phyloP scores from a whole-genome alignment of 2,329 filamentous ascomycete species.

The Cladophialophora carrionii region DNA sequence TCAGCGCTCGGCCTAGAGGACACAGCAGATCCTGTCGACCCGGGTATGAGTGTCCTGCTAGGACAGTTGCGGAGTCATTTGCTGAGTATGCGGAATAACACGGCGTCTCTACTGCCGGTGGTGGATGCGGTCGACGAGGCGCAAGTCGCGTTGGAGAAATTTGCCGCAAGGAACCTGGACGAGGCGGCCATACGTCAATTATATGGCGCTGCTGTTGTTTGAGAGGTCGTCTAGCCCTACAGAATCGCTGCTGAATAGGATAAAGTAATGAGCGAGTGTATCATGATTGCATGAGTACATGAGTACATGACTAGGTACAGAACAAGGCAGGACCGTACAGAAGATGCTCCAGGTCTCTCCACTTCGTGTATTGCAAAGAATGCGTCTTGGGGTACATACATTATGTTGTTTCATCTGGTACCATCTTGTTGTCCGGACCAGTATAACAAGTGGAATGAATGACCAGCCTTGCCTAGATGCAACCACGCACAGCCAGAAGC shows the following conservation, averaged over 20 bases:
- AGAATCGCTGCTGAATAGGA: no score
- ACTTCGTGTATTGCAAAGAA: no score
- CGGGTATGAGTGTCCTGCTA: slow-evolving; percentile 44
- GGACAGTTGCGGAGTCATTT: slow-evolving; percentile 50
- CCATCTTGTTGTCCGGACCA: neutral
- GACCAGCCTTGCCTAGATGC: neutral
- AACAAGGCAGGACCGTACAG: neutral
- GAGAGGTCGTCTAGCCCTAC: no score
- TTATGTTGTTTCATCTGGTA: no score
- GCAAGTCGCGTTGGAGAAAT: slow-evolving; percentile 21
- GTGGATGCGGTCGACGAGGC: slow-evolving; percentile 26
- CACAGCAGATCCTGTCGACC: slow-evolving; percentile 39
- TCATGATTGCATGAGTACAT: no score
- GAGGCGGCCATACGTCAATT: slow-evolving; percentile 6
- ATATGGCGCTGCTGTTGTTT: slow-evolving; percentile 1
- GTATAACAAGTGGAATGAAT: neutral
- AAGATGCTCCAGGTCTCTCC: no score
- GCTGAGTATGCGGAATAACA: slow-evolving; percentile 51
- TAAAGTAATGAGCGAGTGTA: no score
- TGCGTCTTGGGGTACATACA: no score
- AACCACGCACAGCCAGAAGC: neutral
- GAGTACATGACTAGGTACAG: no score
- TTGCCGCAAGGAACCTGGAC: slow-evolving; percentile 21
- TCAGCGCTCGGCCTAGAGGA: neutral
- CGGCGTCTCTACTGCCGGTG: slow-evolving; percentile 32